A percentile compares a stretch with the other conserved stretches of the same genome.
These are phyloP conservation scores for Sphagnum contortum DNA, from an alignment of 225 moss, liverwort and hornwort species.

Conservation along the genomic window DNA sequence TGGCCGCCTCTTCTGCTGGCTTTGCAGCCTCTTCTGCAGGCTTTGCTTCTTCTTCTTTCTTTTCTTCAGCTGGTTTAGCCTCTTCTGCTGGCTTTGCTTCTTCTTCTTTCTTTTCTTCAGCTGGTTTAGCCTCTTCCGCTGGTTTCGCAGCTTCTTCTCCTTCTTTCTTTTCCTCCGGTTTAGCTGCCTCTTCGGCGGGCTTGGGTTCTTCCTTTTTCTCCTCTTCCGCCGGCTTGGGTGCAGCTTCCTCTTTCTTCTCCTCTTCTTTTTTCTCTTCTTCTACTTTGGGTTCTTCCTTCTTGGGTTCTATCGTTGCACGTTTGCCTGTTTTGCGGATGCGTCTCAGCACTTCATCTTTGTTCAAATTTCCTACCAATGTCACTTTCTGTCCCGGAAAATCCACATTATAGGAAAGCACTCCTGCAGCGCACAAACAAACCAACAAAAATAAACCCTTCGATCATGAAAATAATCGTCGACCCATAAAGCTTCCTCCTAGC, in stretches of 20 bases:
- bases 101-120: constrained; percentile 26
- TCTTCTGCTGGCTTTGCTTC: constrained; percentile 24
- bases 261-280: constrained; percentile 11
- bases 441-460: too few relatives aligned
- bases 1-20: background rate
- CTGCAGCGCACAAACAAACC: constrained; percentile 8
- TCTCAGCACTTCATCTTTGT: constrained; percentile 21
- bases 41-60: constrained; percentile 20
- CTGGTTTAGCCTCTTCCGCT: constrained; percentile 1
- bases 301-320: constrained; percentile 21
- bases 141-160: background rate
- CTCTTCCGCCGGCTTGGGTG: constrained; percentile 5
- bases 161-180: constrained; percentile 12
- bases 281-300: constrained; percentile 8
- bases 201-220: constrained; percentile 17
- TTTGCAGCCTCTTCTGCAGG: background rate
- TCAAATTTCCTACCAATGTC: constrained; percentile 24
- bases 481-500: too few relatives aligned
- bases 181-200: constrained; percentile 11
- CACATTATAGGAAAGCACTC: constrained; percentile 28
- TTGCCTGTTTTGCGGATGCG: constrained; percentile 36
- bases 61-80: constrained; percentile 10
- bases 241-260: constrained; percentile 9
- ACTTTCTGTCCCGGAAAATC: constrained; percentile 33
- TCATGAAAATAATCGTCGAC: too few relatives aligned